Evolutionary conservation across 805 yeast genomes (phyloP), one percentile per base, ranked within the genome.

Genomic region (Priceomyces medius): DNA sequence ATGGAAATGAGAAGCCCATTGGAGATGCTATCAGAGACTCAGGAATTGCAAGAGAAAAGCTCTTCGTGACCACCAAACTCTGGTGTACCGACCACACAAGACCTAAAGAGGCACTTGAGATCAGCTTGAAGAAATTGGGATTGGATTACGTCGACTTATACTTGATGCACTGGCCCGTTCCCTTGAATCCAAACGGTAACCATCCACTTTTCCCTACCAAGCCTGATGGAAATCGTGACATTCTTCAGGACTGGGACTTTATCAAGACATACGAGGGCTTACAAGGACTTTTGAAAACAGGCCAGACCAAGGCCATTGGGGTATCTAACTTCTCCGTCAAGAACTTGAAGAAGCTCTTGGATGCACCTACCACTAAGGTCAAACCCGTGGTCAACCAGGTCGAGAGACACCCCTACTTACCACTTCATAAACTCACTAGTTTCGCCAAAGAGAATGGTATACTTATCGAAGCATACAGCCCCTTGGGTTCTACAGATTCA

Each of bases 371-470:
- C n/a, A 76, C 74, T 40, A 75, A 65, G 28, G 59, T 77, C 37
- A 74, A 71, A 23, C 96, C 96, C 4, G 88, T 78, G 9, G 79
- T 73, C 31, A 80, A 83, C 64, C 95, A 88, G 69, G 73, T 85
- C 45, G 95, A 88, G 67, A 64, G 80, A 28, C 95, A 87, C 61
- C 66, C 64, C 28, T 56, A 57, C 47, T 54, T 56, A 31, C 64
- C 60, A 17, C 53, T 56, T 48, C 45, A 44, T 23, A 88, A 90
- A 35, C 73, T 74, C 47, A 69, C 83, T 43, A 86, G 77, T 71
- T 45, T 81, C 83, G 45, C 58, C 69, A 24, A 47, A 38, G 35
- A 46, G 28, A 43, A 54, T 19, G 52, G 38, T 27, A 53, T 54
- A 34, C 26, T 45, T 16, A 59, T 83, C 41, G 83, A 83, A 59